Base-by-base conservation (phyloP, 371 early-diverging fungal genomes). In the Mortierella sp. region DNA sequence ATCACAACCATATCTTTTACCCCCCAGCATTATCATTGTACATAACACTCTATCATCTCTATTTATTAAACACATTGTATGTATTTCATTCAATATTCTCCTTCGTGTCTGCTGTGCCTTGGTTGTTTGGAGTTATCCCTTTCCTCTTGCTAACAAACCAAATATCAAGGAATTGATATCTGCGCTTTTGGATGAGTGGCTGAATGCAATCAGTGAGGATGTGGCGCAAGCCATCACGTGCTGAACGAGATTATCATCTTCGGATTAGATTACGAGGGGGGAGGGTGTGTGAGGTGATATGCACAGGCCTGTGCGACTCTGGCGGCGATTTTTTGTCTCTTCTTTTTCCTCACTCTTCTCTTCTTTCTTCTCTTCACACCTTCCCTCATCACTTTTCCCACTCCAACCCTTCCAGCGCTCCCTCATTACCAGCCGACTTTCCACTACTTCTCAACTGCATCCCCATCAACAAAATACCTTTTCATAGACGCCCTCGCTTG, bases 11-110 rank as follows among this genome's bases (percentile, higher is more conserved):
- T 38, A 71, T 76, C 10, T 32, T 12, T 60, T 35, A 6, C 12
- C 29, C 63, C 29, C 63, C 63, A 63, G 63, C 63, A 63, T 63
- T 35, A 56, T 49, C 21, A 18, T 63, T 63, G 63, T 63, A 63
- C 63, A 63, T 63, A 63, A 51, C 18, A 18, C 51, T 21, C 51
- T 51, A 16, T 63, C 63, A 56, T 27, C 4, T 63, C 35, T 35
- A 21, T 63, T 38, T 63, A 63, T 16, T 63, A 63, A 56, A n/a
- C 27, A 24, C 6, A 56, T n/a, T 56, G 35, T 63, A 32, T 63
- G 63, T 63, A 18, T 63, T 27, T 27, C 55, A 24, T 55, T 5
- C 4, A 54, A 56, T 5, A 8, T 27, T 18, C 8, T 4, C 21
- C 7, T 5, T 54, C 24, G 0, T 24, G 16, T 54, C 18, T 5